Conservation (phyloP, 805 yeast species). For the Dipodascopsis tothii region DNA sequence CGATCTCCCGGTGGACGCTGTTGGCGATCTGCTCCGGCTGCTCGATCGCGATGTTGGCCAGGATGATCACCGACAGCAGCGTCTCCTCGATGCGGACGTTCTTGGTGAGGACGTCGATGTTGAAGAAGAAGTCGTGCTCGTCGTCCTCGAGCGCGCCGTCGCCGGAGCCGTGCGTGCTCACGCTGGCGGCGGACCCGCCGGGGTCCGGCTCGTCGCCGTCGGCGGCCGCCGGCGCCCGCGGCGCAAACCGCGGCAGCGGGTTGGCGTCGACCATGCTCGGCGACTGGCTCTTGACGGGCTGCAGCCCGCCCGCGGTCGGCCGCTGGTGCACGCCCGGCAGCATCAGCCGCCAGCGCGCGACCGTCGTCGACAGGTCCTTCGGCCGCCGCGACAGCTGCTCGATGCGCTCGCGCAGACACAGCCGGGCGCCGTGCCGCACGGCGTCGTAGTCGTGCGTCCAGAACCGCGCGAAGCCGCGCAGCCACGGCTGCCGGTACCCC, state of each 20-base stretch:
- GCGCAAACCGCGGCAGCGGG: not conserved
- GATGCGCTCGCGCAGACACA: constrained; percentile 11
- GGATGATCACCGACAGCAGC: constrained; percentile 11
- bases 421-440: constrained; percentile 10
- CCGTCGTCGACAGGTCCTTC: constrained; percentile 15
- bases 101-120: not conserved
- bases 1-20: constrained; percentile 13
- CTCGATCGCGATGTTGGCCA: constrained; percentile 14
- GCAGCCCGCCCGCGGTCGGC: constrained; percentile 6
- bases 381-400: constrained; percentile 12
- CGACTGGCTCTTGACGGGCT: not conserved
- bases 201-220: not conserved
- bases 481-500: constrained; percentile 11
- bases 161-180: too few relatives aligned
- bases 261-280: not conserved
- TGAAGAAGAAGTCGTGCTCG: not conserved
- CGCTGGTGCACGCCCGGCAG: constrained; percentile 13
- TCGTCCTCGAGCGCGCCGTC: not conserved
- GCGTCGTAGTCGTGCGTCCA: constrained; percentile 11
- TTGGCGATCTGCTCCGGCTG: constrained; percentile 9
- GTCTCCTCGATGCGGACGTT: constrained; percentile 7
- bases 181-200: not conserved
- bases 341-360: constrained; percentile 20
- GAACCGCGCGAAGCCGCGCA: constrained; percentile 21
- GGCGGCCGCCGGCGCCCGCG: not conserved